Evolutionary conservation across 2,329 filamentous ascomycete species (phyloP), one percentile per base, ranked within the genome.

Genomic region (Sporothrix pallida): DNA sequence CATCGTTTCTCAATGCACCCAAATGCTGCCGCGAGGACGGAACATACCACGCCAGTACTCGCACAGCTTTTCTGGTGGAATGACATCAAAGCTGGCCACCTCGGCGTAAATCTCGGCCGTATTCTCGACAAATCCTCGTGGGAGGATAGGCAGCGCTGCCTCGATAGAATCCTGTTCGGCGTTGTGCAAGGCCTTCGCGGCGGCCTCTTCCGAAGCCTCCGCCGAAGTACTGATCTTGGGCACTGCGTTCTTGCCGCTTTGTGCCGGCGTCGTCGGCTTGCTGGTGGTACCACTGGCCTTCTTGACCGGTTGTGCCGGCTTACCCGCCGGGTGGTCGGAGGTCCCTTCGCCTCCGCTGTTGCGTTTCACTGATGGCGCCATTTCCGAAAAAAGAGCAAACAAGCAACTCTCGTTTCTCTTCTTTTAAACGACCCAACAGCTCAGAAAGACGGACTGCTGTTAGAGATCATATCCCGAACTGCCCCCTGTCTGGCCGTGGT

Each of bases 121-220:
- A 80, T 89, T 90, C 69, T 84, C 83, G 74, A 90, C 83, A 75
- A 90, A 85, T 78, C 88, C 88, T 78, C 86, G 86, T 23, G 88
- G 88, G 78, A 90, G 78, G 50, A 88, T 83, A 80, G 85, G 83
- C 52, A 82, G 80, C 77, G 48, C 60, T 8, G 73, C 73, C 4
- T 75, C 60, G 1, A 63, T 68, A 12, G 56, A n/a, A 5, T 73
- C 52, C 23, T 54, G 44, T 3, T 48, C 62, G 1, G n/a, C 48
- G 7, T 52, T 56, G 42, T 48, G 20, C 9, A 37, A 8, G 7
- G 58, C 20, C 13, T 8, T 37, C 1, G 23, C 20, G 5, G 58
- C 58, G 7, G 17, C 31, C 7, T 58, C 23, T 17, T 6, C 44
- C 3, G 56, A 1, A 4, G n/a, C 26, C 7, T 46, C 1, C 46